Evolutionary conservation across 1,284 basidiomycete species (phyloP).

Genomic region (Austroboletus niveus): DNA sequence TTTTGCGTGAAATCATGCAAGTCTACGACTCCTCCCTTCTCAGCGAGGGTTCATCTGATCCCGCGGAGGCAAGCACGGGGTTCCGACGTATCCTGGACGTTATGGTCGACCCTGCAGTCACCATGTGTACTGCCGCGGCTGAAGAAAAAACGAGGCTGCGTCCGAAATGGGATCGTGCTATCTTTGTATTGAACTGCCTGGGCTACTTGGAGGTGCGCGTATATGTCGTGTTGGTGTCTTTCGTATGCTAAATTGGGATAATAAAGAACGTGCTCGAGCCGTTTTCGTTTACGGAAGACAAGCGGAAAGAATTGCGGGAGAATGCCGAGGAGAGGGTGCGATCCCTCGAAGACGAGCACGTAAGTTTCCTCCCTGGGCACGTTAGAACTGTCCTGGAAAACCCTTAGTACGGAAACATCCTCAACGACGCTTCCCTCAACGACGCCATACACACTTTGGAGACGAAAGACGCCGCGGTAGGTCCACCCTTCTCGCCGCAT

Average conservation of each 20-base stretch:
- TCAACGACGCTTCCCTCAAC: constrained; percentile 74
- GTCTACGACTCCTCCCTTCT: constrained; percentile 85
- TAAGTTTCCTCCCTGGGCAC: constrained; percentile 36
- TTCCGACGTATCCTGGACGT: constrained; percentile 72
- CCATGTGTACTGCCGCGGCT: constrained; percentile 69
- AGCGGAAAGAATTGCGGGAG: constrained; percentile 56
- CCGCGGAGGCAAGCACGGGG: constrained; percentile 11
- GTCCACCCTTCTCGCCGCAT: constrained; percentile 24
- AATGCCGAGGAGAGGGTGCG: constrained; percentile 66
- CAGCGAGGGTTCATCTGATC: constrained; percentile 43
- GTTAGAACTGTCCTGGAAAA: not conserved
- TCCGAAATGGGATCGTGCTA: constrained; percentile 72
- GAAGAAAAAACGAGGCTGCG: constrained; percentile 60
- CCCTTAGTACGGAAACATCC: constrained; percentile 65
- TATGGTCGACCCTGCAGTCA: constrained; percentile 80
- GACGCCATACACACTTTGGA: constrained; percentile 60
- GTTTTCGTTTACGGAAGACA: constrained; percentile 69
- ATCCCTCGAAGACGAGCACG: constrained; percentile 78
- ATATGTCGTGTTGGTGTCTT: not conserved
- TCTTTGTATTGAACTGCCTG: constrained; percentile 85
- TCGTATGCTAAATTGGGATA: not conserved
- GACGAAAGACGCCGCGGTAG: constrained; percentile 52
- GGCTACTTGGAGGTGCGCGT: constrained; percentile 67
- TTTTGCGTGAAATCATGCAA: constrained; percentile 83
- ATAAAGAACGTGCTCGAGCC: constrained; percentile 68